Evolutionary conservation across 1,139 yeast genomes (phyloP).

Genomic region (Candida buenavistaensis): DNA sequence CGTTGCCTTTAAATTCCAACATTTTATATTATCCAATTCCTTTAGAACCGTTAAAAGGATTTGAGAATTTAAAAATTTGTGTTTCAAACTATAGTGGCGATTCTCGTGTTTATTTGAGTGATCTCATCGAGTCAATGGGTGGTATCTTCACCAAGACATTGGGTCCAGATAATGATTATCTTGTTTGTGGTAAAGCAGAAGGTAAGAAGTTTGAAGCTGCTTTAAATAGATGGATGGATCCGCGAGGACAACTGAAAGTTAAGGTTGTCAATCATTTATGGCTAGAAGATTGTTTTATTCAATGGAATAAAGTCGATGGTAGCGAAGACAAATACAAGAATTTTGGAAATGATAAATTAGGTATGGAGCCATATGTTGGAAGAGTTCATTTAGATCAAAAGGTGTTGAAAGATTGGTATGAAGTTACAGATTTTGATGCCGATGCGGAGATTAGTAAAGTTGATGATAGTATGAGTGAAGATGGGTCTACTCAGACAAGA

Average conservation of each 20-base stretch:
- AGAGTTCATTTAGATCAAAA: constrained; percentile 44
- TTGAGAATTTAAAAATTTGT: constrained; percentile 56
- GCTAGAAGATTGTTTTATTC: constrained; percentile 79
- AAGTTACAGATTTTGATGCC: constrained; percentile 11
- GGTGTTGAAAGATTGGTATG: constrained; percentile 44
- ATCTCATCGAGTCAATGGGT: constrained; percentile 68
- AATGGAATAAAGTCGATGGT: constrained; percentile 55
- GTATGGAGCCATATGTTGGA: constrained; percentile 50
- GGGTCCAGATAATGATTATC: constrained; percentile 65
- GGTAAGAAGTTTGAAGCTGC: constrained; percentile 84
- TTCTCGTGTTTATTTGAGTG: constrained; percentile 69
- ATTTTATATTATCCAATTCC: constrained; percentile 77
- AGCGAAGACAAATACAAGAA: constrained; percentile 44
- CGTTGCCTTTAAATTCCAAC: constrained; percentile 52
- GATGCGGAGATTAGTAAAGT: constrained; percentile 17
- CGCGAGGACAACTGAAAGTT: constrained; percentile 35
- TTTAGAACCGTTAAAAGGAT: constrained; percentile 46
- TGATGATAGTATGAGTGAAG: constrained; percentile 40
- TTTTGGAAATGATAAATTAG: constrained; percentile 39
- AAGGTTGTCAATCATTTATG: constrained; percentile 75
- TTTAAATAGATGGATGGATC: constrained; percentile 50
- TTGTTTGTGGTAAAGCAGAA: constrained; percentile 63
- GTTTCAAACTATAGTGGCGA: constrained; percentile 86
- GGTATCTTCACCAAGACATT: constrained; percentile 75
- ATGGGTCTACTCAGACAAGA: constrained; percentile 16